Evolutionary conservation across 176 grass and related monocot species (phyloP).

Genomic region (Stipa capillata): DNA sequence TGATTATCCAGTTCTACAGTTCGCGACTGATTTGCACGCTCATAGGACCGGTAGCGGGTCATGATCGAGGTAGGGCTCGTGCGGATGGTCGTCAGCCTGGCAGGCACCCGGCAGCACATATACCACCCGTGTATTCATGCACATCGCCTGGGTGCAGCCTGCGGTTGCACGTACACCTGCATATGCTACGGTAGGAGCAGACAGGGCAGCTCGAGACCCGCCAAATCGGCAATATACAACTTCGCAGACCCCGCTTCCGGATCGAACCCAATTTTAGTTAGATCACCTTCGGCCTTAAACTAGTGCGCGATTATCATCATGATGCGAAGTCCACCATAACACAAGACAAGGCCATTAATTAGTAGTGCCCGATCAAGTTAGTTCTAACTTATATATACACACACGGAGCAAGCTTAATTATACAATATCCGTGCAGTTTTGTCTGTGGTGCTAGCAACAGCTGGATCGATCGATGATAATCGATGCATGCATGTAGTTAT

Average conservation of each 20-base stretch:
- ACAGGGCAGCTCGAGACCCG: neutral
- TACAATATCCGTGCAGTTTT: too few relatives aligned
- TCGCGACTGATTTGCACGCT: too few relatives aligned
- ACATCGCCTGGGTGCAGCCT: neutral
- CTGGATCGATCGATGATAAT: too few relatives aligned
- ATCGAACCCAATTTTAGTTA: neutral
- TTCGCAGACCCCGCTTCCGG: neutral
- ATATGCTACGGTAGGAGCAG: neutral
- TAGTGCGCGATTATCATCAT: neutral
- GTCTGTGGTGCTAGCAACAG: too few relatives aligned
- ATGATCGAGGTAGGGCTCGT: neutral
- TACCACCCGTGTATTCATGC: neutral
- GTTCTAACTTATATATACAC: too few relatives aligned
- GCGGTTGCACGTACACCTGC: neutral
- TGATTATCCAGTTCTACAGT: too few relatives aligned
- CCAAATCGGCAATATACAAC: neutral
- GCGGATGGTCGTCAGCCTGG: neutral
- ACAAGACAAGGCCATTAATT: neutral
- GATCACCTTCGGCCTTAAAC: neutral
- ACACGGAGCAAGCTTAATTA: too few relatives aligned
- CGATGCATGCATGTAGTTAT: neutral
- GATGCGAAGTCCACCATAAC: neutral
- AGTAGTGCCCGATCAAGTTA: too few relatives aligned
- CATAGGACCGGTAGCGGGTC: too few relatives aligned
- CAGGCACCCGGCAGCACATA: too few relatives aligned